Evolutionary conservation across 148 eudicot species (phyloP).

Genomic region (Mesembryanthemum crystallinum): DNA sequence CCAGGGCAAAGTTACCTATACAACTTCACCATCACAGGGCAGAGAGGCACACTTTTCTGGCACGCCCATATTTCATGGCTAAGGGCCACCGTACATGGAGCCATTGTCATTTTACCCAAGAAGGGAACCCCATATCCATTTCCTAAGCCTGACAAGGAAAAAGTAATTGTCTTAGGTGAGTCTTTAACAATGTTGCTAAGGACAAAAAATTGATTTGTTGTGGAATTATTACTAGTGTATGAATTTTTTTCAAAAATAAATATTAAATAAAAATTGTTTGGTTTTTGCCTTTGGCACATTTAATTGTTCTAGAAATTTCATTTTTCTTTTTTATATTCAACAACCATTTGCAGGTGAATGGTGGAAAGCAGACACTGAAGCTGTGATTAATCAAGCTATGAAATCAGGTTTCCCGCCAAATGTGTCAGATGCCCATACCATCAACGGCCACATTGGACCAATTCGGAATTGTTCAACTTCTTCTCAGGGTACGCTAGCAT

Average conservation of each 20-base stretch:
- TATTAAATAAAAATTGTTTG: too few relatives aligned
- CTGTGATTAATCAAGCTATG: conserved; percentile 57
- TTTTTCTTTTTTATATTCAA: not conserved
- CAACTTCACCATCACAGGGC: conserved; percentile 75
- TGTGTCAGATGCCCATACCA: conserved; percentile 73
- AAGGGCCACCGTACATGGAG: conserved; percentile 74
- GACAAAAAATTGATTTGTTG: too few relatives aligned
- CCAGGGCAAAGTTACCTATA: conserved; percentile 59
- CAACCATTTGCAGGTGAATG: conserved; percentile 54
- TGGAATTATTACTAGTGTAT: too few relatives aligned
- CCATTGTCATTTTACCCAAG: conserved; percentile 66
- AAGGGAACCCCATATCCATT: conserved; percentile 66
- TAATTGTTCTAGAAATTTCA: too few relatives aligned
- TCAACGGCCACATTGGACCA: conserved; percentile 67
- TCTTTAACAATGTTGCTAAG: too few relatives aligned
- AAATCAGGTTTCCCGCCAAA: conserved; percentile 58
- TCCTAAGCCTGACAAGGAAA: conserved; percentile 59
- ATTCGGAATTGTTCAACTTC: conserved; percentile 46
- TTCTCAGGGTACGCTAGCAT: conserved; percentile 29
- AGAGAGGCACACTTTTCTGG: conserved; percentile 82
- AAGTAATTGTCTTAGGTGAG: conserved; percentile 55
- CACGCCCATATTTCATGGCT: conserved; percentile 84
- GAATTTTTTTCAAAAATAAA: too few relatives aligned
- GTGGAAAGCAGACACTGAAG: conserved; percentile 82
- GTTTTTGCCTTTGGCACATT: too few relatives aligned